phyloP scores from a whole-genome alignment of 2,329 filamentous ascomycete species.

The Stagonosporopsis chrysanthemi region DNA sequence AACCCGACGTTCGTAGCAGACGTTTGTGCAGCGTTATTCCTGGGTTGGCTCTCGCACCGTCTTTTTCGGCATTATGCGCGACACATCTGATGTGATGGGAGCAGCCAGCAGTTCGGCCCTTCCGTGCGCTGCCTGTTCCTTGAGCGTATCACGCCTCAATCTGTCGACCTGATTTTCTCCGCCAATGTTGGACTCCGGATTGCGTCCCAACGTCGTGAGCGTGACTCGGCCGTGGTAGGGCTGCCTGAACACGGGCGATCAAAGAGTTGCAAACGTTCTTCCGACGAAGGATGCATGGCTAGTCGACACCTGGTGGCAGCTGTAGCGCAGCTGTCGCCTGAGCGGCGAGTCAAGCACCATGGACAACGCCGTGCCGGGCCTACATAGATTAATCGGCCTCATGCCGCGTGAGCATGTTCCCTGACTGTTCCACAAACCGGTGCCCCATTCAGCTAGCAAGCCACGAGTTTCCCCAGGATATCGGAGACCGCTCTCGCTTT shows the following conservation, averaged over 20 bases:
- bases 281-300: constrained; percentile 5
- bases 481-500: constrained; percentile 24
- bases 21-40: constrained; percentile 11
- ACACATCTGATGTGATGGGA: neutral
- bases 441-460: constrained; percentile 23
- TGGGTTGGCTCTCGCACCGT: constrained; percentile 1
- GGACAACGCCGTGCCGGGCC: constrained; percentile 9
- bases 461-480: constrained; percentile 35
- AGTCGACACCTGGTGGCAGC: constrained; percentile 17
- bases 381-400: constrained; percentile 8
- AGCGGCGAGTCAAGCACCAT: constrained; percentile 7
- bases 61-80: constrained; percentile 6
- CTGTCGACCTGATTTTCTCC: constrained; percentile 5
- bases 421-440: constrained; percentile 16
- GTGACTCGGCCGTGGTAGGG: constrained; percentile 1
- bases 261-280: neutral
- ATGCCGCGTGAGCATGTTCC: constrained; percentile 20
- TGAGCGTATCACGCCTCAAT: constrained; percentile 4
- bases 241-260: constrained; percentile 10
- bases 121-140: neutral
- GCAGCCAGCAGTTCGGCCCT: constrained; percentile 7
- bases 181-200: constrained; percentile 3
- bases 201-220: constrained; percentile 1
- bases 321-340: constrained; percentile 14
- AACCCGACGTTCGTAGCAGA: neutral